A percentile compares a stretch with the other conserved stretches of the same genome.
Evolutionary conservation across 345 rosid genomes (phyloP).

Genomic region (Salix dunnii): DNA sequence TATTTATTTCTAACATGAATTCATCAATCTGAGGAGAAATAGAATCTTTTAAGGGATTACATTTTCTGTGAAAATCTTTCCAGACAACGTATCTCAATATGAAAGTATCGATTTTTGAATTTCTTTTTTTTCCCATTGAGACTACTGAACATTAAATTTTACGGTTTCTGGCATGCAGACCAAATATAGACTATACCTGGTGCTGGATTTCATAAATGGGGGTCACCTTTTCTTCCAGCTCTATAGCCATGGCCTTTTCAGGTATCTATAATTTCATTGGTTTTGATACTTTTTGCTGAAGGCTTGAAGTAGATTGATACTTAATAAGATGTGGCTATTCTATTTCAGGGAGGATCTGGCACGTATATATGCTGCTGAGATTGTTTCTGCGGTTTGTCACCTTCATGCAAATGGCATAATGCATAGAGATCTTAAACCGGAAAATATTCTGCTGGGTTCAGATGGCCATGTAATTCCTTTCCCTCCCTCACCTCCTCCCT

Average conservation of each 20-base stretch:
- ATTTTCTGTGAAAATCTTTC: background rate
- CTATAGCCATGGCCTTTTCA: constrained; percentile 90
- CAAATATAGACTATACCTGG: constrained; percentile 79
- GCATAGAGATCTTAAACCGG: constrained; percentile 99
- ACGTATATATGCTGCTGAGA: constrained; percentile 85
- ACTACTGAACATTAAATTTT: background rate
- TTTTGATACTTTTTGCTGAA: background rate
- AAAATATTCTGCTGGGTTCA: constrained; percentile 75
- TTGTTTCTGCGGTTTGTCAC: constrained; percentile 82
- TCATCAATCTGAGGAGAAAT: background rate
- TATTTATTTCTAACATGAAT: background rate
- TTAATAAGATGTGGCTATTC: constrained; percentile 2
- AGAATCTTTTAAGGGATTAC: background rate
- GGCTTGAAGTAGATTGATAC: constrained; percentile 13
- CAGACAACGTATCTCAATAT: background rate
- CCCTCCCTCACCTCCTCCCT: background rate
- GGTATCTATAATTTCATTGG: constrained; percentile 34
- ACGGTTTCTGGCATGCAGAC: constrained; percentile 53
- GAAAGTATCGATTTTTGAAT: background rate
- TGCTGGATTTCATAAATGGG: constrained; percentile 89
- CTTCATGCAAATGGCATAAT: constrained; percentile 93
- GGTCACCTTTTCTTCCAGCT: constrained; percentile 98
- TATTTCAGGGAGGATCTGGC: constrained; percentile 81
- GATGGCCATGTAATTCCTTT: constrained; percentile 72
- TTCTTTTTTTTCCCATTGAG: background rate